A percentile compares a stretch with the other conserved stretches of the same genome.
Evolutionary conservation across 164 flowering plant species (phyloP).

Genomic region (Nymphaea colorata): DNA sequence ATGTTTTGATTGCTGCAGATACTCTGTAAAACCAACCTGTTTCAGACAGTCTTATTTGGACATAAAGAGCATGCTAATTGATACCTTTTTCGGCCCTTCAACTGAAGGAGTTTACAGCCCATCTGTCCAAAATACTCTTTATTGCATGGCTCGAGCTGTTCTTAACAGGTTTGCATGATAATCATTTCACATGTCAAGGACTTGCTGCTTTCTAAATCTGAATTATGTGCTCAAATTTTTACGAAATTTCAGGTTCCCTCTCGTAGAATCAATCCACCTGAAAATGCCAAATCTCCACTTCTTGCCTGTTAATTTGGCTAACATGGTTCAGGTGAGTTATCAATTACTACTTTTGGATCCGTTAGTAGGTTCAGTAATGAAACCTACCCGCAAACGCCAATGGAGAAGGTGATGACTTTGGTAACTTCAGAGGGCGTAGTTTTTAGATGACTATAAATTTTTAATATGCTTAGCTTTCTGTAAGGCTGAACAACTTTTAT

Average conservation of each 20-base stretch:
- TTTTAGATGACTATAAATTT: too few species aligned
- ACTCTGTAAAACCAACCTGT: constrained; percentile 31
- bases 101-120: constrained; percentile 85
- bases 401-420: too few species aligned
- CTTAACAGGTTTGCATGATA: constrained; percentile 44
- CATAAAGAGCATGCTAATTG: constrained; percentile 51
- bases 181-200: neutral
- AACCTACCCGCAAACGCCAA: too few species aligned
- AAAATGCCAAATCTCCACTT: constrained; percentile 98
- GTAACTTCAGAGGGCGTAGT: too few species aligned
- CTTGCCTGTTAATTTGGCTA: constrained; percentile 76
- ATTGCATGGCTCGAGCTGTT: constrained; percentile 65
- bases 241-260: constrained; percentile 45
- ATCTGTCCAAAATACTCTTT: constrained; percentile 89
- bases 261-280: constrained; percentile 53
- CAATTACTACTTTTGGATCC: too few species aligned
- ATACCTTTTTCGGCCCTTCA: constrained; percentile 80
- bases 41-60: constrained; percentile 20
- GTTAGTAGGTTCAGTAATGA: neutral
- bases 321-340: constrained; percentile 16
- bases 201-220: neutral
- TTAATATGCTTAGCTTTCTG: too few species aligned
- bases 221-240: neutral
- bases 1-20: constrained; percentile 31
- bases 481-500: too few species aligned